phyloP scores from a whole-genome alignment of 495 filamentous ascomycete genomes.

The Sabuloglossum arenarium region DNA sequence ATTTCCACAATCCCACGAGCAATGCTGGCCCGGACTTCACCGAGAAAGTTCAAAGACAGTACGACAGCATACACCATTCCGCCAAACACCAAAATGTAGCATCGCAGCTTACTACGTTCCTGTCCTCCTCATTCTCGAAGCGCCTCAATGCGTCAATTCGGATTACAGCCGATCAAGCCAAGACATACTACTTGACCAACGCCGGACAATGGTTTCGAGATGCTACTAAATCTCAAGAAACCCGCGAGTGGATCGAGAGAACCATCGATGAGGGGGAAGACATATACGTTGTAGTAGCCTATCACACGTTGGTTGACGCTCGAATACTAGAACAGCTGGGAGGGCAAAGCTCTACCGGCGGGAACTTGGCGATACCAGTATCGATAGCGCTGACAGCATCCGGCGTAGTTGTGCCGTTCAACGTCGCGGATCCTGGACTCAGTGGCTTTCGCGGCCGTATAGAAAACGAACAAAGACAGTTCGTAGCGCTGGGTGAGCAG shows the following conservation, averaged over 20 bases:
- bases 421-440: not conserved
- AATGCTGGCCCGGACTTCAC: not conserved
- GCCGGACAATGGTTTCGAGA: constrained; percentile 8
- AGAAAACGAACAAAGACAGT: constrained; percentile 6
- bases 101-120: constrained; percentile 5
- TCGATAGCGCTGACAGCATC: constrained; percentile 4
- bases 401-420: constrained; percentile 6
- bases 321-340: constrained; percentile 5
- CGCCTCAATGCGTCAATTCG: constrained; percentile 4
- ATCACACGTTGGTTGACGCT: constrained; percentile 6
- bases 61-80: not conserved
- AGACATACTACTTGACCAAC: constrained; percentile 11
- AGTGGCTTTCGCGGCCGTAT: constrained; percentile 3
- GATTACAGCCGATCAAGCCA: constrained; percentile 9
- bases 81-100: constrained; percentile 4
- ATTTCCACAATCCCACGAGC: constrained; percentile 4
- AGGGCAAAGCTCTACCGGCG: constrained; percentile 4
- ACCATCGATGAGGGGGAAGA: constrained; percentile 9
- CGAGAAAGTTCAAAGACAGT: constrained; percentile 1
- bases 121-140: constrained; percentile 8
- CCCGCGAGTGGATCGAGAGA: constrained; percentile 8
- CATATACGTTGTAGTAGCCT: constrained; percentile 11
- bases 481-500: constrained; percentile 7
- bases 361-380: constrained; percentile 6
- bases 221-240: constrained; percentile 8